Base-by-base conservation (phyloP, 1,139 yeast genomes). In the Tardiomyces blankii region DNA sequence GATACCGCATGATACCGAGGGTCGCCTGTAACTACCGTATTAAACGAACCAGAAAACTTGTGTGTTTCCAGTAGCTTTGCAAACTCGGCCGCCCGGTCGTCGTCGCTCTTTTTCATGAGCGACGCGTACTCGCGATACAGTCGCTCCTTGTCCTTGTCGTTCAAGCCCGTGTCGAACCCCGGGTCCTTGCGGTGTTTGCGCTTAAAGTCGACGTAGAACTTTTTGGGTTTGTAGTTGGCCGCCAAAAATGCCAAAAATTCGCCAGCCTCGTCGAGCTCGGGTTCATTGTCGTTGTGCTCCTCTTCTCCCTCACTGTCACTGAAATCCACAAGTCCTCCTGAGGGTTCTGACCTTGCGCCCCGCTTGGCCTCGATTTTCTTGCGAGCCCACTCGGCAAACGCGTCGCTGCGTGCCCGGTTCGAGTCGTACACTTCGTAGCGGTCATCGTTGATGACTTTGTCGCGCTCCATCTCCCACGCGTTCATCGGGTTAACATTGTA, bases 401-500 rank as follows among this genome's bases (percentile, higher is more conserved):
- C 56, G 0, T 57, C 62, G 40, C 59, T 60, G 41, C 79, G 59
- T 32, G 55, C 59, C 38, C 53, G 53, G 42, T 67, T 64, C 14
- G 61, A 54, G 32, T 66, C 72, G 33, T 72, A 48, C 8, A 51
- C 57, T 39, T 62, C 60, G 54, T 67, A 76, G 21, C 70, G 56
- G 1, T 70, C 68, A 44, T 72, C 73, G 28, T 62, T 51, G 1
- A 68, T 55, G 1, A 77, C 52, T 40, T 63, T 64, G 6, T 60
- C 55, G n/a, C 67, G 59, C 52, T 74, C 79, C 0, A 61, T 55
- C 39, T 73, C 77, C 76, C 78, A 77, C 0, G 73, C 55, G 3
- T 70, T 62, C 48, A 54, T 72, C 1, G 76, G 73, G 48, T 73
- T 68, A 3, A 71, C 49, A 0, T 54, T 25, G 3, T 48, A 28